These are phyloP conservation scores for Populus alba DNA, from an alignment of 345 rosid genomes.

Conservation along the genomic window DNA sequence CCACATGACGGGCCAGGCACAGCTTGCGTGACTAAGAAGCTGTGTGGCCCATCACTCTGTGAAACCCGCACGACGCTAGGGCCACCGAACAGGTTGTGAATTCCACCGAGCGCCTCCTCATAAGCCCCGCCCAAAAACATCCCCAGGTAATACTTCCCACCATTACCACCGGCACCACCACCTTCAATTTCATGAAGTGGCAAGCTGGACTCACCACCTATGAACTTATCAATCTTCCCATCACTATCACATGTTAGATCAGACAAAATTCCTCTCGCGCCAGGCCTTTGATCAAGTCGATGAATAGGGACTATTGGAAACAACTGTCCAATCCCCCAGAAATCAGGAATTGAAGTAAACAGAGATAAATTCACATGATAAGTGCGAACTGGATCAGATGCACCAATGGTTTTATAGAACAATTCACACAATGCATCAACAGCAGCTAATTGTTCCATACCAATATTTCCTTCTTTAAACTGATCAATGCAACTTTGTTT, in stretches of 20 bases:
- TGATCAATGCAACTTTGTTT: constrained; percentile 78
- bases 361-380: constrained; percentile 81
- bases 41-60: constrained; percentile 89
- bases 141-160: constrained; percentile 71
- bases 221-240: constrained; percentile 84
- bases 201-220: constrained; percentile 80
- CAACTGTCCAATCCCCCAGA: constrained; percentile 90
- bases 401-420: constrained; percentile 53
- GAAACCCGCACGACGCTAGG: constrained; percentile 83
- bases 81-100: constrained; percentile 91
- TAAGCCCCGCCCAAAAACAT: constrained; percentile 99
- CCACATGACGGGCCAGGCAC: constrained; percentile 76
- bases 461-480: constrained; percentile 73
- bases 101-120: constrained; percentile 96
- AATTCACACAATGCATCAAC: constrained; percentile 84
- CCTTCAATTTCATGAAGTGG: constrained; percentile 79
- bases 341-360: constrained; percentile 96
- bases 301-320: constrained; percentile 93
- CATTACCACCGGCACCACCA: constrained; percentile 18
- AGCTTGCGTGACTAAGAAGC: constrained; percentile 87
- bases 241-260: constrained; percentile 95
- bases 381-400: constrained; percentile 51
- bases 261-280: constrained; percentile 64
- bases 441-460: constrained; percentile 77
- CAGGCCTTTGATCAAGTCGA: constrained; percentile 69